Evolutionary conservation across 2,329 filamentous ascomycete species (phyloP).

Genomic region (Pyrenophora graminea): DNA sequence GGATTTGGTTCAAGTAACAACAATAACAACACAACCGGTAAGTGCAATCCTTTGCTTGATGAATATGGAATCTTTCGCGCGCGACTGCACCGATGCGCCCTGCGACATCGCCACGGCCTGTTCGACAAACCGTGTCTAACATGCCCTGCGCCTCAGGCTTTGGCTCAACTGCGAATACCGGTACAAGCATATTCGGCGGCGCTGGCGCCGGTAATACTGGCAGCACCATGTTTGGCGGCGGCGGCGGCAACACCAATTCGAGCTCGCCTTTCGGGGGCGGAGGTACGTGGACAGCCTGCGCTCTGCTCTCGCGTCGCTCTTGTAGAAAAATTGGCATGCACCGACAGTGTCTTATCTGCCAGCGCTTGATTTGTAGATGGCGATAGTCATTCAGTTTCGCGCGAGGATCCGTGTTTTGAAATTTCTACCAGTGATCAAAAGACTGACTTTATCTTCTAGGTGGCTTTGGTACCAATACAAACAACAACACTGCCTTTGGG

Average conservation of each 20-base stretch:
- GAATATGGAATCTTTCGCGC: conserved; percentile 17
- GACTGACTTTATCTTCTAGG: conserved; percentile 36
- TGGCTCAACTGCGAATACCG: conserved; percentile 42
- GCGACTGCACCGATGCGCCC: conserved; percentile 37
- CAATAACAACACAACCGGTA: conserved; percentile 54
- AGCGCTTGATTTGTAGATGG: conserved; percentile 2
- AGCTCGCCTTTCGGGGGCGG: conserved; percentile 42
- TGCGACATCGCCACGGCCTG: conserved; percentile 32
- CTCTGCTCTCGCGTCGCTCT: conserved; percentile 34
- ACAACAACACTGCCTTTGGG: conserved; percentile 31
- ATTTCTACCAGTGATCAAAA: not conserved
- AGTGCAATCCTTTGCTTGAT: conserved; percentile 42
- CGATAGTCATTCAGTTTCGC: not conserved
- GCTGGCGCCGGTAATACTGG: conserved; percentile 34
- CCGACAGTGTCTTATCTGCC: not conserved
- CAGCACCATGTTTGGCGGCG: conserved; percentile 36
- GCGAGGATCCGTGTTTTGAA: conserved; percentile 3
- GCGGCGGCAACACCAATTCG: conserved; percentile 32
- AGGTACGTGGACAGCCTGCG: conserved; percentile 46
- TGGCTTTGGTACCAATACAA: conserved; percentile 38
- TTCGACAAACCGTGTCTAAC: conserved; percentile 45
- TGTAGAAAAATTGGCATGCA: conserved; percentile 4
- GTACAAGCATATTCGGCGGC: conserved; percentile 41
- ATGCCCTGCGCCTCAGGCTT: conserved; percentile 48
- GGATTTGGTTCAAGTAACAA: conserved; percentile 49